Evolutionary conservation across 2,329 filamentous ascomycete species (phyloP).

Genomic region (Diplocarpon rosae): DNA sequence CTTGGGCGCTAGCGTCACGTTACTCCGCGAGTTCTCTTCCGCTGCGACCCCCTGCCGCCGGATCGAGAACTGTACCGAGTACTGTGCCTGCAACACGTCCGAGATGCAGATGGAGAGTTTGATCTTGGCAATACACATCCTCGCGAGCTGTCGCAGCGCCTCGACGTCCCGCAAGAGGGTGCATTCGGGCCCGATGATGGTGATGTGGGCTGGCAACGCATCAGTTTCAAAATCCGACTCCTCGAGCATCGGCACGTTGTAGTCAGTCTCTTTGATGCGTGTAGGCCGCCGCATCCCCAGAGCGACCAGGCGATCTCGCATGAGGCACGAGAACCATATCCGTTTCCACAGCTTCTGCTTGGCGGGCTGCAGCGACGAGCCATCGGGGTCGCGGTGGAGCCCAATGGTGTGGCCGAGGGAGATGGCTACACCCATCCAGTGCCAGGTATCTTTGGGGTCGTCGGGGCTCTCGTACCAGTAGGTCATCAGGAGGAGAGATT

Average conservation of each 20-base stretch:
- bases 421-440: slow-evolving; percentile 96
- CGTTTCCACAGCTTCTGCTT: slow-evolving; percentile 84
- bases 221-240: slow-evolving; percentile 76
- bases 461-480: slow-evolving; percentile 97
- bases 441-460: slow-evolving; percentile 96
- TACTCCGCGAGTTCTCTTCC: slow-evolving; percentile 57
- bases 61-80: slow-evolving; percentile 64
- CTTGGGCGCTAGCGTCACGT: slow-evolving; percentile 86
- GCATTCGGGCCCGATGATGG: slow-evolving; percentile 59
- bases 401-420: slow-evolving; percentile 90
- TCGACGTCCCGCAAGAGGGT: slow-evolving; percentile 56
- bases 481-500: slow-evolving; percentile 82
- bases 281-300: slow-evolving; percentile 89
- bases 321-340: slow-evolving; percentile 97
- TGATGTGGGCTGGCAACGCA: slow-evolving; percentile 54
- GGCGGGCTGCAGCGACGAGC: slow-evolving; percentile 60
- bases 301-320: slow-evolving; percentile 85
- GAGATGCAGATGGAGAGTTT: slow-evolving; percentile 84
- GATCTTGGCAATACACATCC: slow-evolving; percentile 86
- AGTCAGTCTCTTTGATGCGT: slow-evolving; percentile 85
- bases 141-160: slow-evolving; percentile 68
- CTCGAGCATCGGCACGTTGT: slow-evolving; percentile 82
- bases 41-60: slow-evolving; percentile 70
- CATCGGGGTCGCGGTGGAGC: slow-evolving; percentile 73
- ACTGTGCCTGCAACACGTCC: slow-evolving; percentile 80